phyloP scores from a whole-genome alignment of 2,329 filamentous ascomycete species.

The Dactylellina drechsleri region DNA sequence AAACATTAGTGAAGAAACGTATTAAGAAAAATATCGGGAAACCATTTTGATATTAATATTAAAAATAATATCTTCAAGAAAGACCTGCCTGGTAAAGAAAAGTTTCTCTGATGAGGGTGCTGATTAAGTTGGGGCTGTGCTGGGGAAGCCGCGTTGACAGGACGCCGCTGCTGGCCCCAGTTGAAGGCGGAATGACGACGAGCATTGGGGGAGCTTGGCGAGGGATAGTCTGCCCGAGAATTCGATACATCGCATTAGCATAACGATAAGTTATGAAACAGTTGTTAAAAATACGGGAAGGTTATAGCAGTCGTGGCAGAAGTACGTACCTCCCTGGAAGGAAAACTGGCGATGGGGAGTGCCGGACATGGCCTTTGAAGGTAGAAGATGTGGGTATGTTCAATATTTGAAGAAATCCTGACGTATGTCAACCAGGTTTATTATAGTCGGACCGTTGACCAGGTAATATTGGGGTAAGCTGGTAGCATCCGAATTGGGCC shows the following conservation, averaged over 20 bases:
- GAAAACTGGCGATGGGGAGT: slow-evolving; percentile 48
- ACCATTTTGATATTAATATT: background rate
- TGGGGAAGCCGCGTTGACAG: slow-evolving; percentile 47
- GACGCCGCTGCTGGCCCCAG: slow-evolving; percentile 36
- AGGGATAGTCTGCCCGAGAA: slow-evolving; percentile 10
- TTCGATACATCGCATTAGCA: background rate
- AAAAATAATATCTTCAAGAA: background rate
- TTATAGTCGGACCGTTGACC: background rate
- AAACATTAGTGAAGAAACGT: no score
- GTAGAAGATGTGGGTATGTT: background rate
- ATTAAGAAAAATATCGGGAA: background rate
- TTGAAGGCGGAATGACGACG: slow-evolving; percentile 50
- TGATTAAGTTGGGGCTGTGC: slow-evolving; percentile 43
- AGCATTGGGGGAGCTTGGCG: slow-evolving; percentile 25
- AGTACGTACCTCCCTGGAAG: slow-evolving; percentile 27
- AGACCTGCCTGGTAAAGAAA: slow-evolving; percentile 41
- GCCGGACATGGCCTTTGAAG: slow-evolving; percentile 28
- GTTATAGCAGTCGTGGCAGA: no score
- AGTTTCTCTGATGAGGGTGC: slow-evolving; percentile 40
- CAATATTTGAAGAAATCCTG: slow-evolving; percentile 5
- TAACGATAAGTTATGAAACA: background rate
- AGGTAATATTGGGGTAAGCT: slow-evolving; percentile 5
- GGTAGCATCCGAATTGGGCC: slow-evolving; percentile 28
- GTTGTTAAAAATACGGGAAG: no score
- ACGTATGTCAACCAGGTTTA: background rate